These are phyloP conservation scores for Nitzschia inconspicua DNA, from an alignment of 108 stramenopile species.

Conservation along the genomic window DNA sequence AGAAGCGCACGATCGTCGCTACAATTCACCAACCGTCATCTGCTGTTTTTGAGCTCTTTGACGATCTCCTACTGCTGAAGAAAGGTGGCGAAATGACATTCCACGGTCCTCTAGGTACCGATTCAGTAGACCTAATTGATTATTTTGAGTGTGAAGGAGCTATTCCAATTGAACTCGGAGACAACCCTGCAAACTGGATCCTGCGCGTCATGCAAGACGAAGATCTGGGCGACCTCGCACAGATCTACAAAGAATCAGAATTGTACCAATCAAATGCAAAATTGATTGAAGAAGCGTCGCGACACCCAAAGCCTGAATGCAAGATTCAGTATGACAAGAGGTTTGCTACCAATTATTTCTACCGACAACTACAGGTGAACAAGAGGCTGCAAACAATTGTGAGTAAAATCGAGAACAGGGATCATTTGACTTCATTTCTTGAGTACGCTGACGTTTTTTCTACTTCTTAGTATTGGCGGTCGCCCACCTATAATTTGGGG, in stretches of 20 bases:
- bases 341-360: slow-evolving; percentile 25
- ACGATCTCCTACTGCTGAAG: neutral
- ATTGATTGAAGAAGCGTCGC: neutral
- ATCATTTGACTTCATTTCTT: no score
- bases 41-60: neutral
- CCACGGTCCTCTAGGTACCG: slow-evolving; percentile 55
- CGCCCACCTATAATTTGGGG: slow-evolving; percentile 62
- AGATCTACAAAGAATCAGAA: slow-evolving; percentile 20
- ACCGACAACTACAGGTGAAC: slow-evolving; percentile 17
- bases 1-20: neutral
- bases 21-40: neutral
- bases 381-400: slow-evolving; percentile 30
- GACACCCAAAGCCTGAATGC: slow-evolving; percentile 9
- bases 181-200: slow-evolving; percentile 71
- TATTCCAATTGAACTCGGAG: slow-evolving; percentile 45
- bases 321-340: slow-evolving; percentile 25
- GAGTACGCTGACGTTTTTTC: no score
- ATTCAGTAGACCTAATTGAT: slow-evolving; percentile 36
- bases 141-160: slow-evolving; percentile 56
- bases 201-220: slow-evolving; percentile 28
- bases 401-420: no score
- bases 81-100: slow-evolving; percentile 31
- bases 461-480: slow-evolving; percentile 67
- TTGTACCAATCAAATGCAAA: neutral
- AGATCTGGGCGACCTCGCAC: slow-evolving; percentile 34